Conservation (phyloP, 169 alveolate genomes). For the Plasmodium chabaudi region DNA sequence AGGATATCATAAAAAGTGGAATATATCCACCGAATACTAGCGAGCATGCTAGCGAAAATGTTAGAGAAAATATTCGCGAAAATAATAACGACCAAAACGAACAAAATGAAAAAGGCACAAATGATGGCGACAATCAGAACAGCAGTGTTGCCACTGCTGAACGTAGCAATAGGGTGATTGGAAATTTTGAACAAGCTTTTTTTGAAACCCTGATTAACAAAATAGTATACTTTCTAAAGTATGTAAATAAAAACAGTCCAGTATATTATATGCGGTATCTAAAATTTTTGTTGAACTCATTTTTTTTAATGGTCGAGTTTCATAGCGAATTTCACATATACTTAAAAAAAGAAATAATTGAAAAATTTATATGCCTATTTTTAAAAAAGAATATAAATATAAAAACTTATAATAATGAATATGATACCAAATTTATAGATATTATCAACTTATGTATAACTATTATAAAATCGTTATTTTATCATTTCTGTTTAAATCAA, state of each 20-base stretch:
- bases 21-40: background rate
- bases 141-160: background rate
- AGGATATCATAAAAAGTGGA: slow-evolving; percentile 32
- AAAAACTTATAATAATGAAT: slow-evolving; percentile 9
- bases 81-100: background rate
- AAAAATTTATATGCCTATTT: slow-evolving; percentile 47
- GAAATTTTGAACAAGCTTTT: background rate
- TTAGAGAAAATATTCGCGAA: no score
- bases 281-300: slow-evolving; percentile 29
- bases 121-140: no score
- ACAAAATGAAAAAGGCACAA: background rate
- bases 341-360: slow-evolving; percentile 41
- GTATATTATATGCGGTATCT: slow-evolving; percentile 25
- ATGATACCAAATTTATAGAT: slow-evolving; percentile 23
- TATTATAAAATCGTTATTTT: slow-evolving; percentile 28
- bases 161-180: background rate
- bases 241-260: slow-evolving; percentile 12
- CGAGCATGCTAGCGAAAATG: no score
- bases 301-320: slow-evolving; percentile 48
- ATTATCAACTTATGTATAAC: slow-evolving; percentile 39
- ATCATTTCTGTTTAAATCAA: slow-evolving; percentile 63
- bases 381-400: slow-evolving; percentile 30
- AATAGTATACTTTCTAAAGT: slow-evolving; percentile 35
- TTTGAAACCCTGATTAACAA: slow-evolving; percentile 20
- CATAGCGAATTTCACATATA: slow-evolving; percentile 48